Evolutionary conservation across 495 filamentous ascomycete genomes (phyloP).

Genomic region (Aspergillus carlsbadensis): DNA sequence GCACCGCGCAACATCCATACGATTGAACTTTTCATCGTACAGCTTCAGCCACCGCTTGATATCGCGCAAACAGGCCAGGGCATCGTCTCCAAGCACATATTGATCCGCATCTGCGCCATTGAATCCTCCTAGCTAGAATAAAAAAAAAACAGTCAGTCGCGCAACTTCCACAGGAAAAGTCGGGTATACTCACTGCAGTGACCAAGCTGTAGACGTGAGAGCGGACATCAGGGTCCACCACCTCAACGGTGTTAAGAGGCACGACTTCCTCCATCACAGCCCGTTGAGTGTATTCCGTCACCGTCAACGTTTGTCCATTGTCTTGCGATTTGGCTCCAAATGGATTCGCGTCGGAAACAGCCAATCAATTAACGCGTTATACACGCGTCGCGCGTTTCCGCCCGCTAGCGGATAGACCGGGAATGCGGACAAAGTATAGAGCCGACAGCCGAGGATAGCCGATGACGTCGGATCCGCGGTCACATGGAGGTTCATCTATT

Average conservation of each 20-base stretch:
- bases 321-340: background rate
- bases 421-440: constrained; percentile 26
- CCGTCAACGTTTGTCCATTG: background rate
- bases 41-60: constrained; percentile 90
- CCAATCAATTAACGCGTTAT: constrained; percentile 30
- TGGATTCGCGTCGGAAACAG: constrained; percentile 1
- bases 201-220: constrained; percentile 90
- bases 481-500: constrained; percentile 25
- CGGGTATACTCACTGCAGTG: constrained; percentile 67
- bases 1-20: constrained; percentile 93
- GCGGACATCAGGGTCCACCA: constrained; percentile 83
- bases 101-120: constrained; percentile 75
- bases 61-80: constrained; percentile 86
- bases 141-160: constrained; percentile 22
- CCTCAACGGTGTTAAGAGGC: constrained; percentile 39
- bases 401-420: constrained; percentile 17
- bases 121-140: constrained; percentile 75
- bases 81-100: constrained; percentile 89
- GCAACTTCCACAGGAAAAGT: background rate
- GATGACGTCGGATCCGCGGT: constrained; percentile 33
- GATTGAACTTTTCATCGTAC: constrained; percentile 91
- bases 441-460: constrained; percentile 45
- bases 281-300: constrained; percentile 7
- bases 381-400: constrained; percentile 36
- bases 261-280: constrained; percentile 42